Conservation (phyloP, 768 basidiomycete species). For the Rhizopogon vinicolor region DNA sequence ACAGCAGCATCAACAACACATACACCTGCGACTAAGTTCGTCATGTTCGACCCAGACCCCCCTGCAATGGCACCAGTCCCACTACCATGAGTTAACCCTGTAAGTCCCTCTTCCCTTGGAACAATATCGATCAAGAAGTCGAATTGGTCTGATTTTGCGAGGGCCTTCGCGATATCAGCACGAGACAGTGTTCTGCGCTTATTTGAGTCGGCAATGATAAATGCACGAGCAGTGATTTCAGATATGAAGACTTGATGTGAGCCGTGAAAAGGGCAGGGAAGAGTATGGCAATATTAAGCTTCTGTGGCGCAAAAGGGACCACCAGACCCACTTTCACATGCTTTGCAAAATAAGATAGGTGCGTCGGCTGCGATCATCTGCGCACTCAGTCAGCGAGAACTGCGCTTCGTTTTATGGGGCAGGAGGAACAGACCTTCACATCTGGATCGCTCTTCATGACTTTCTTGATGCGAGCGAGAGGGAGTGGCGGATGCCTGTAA, state of each 20-base stretch:
- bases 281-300: not conserved
- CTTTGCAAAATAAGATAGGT: slow-evolving; percentile 95
- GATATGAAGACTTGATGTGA: slow-evolving; percentile 82
- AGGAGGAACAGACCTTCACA: slow-evolving; percentile 69
- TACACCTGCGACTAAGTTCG: slow-evolving; percentile 20
- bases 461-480: slow-evolving; percentile 95
- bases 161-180: slow-evolving; percentile 89
- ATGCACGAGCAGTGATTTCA: slow-evolving; percentile 94
- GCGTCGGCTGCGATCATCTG: slow-evolving; percentile 99
- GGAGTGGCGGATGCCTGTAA: slow-evolving; percentile 83
- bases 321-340: slow-evolving; percentile 86
- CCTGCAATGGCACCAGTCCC: not conserved
- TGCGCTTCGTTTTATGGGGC: slow-evolving; percentile 1
- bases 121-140: slow-evolving; percentile 98
- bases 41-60: slow-evolving; percentile 7
- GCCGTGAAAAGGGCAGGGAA: not conserved
- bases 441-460: slow-evolving; percentile 99
- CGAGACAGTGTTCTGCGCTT: slow-evolving; percentile 94
- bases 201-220: slow-evolving; percentile 92
- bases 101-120: slow-evolving; percentile 67
- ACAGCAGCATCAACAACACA: not conserved
- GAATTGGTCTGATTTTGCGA: slow-evolving; percentile 92
- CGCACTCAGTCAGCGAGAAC: slow-evolving; percentile 1
- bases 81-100: slow-evolving; percentile 15
- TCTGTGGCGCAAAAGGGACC: not conserved